A percentile compares a stretch with the other conserved stretches of the same genome.
Evolutionary conservation across 805 yeast genomes (phyloP).

Genomic region (Lipomyces starkeyi): DNA sequence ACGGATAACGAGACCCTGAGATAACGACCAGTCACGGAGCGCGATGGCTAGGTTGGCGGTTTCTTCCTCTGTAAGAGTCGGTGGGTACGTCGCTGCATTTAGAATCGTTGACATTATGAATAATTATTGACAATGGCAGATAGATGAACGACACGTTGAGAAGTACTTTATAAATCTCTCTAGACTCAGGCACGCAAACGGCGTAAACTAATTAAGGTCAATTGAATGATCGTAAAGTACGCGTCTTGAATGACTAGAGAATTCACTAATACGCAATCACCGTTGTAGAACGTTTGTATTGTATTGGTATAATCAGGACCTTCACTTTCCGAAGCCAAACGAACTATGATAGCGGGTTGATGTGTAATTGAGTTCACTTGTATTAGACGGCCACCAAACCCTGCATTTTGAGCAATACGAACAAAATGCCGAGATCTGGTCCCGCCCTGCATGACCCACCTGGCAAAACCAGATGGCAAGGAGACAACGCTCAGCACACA

Average conservation of each 20-base stretch:
- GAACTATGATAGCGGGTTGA: background rate
- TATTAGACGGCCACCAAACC: too few species aligned
- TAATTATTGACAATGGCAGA: background rate
- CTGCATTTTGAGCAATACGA: too few species aligned
- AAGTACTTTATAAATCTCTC: too few species aligned
- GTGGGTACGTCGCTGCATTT: constrained; percentile 23
- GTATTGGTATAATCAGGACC: background rate
- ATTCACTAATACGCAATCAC: background rate
- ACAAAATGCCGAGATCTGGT: too few species aligned
- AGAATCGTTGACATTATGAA: constrained; percentile 1
- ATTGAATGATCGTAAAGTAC: background rate
- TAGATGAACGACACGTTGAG: too few species aligned
- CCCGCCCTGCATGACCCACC: too few species aligned
- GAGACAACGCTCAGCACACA: too few species aligned
- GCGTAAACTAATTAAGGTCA: background rate
- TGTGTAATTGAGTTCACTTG: background rate
- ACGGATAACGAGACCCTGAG: constrained; percentile 39
- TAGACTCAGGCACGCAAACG: background rate
- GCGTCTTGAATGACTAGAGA: background rate
- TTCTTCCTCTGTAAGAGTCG: constrained; percentile 17
- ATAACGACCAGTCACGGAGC: constrained; percentile 37
- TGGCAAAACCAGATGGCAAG: too few species aligned
- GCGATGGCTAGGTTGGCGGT: constrained; percentile 15
- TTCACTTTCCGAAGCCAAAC: background rate
- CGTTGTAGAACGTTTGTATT: background rate